Evolutionary conservation across 2,329 filamentous ascomycete species (phyloP).

Genomic region (Phaeosphaeriaceae sp.): DNA sequence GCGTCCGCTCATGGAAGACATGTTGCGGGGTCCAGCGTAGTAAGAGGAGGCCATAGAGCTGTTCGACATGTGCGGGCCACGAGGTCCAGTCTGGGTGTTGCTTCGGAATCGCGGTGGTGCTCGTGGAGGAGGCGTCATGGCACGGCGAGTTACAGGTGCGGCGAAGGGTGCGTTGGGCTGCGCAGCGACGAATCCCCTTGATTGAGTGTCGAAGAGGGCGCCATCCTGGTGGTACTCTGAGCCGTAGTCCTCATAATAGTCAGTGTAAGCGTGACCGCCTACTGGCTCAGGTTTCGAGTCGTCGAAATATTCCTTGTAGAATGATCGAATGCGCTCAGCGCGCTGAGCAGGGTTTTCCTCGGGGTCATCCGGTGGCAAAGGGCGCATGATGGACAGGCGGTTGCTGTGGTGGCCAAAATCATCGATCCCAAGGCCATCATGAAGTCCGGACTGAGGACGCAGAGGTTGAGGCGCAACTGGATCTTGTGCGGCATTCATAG

Average conservation of each 20-base stretch:
- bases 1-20: conserved; percentile 51
- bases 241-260: conserved; percentile 80
- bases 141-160: conserved; percentile 83
- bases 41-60: conserved; percentile 58
- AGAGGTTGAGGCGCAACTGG: conserved; percentile 39
- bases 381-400: conserved; percentile 72
- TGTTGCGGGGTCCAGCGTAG: conserved; percentile 47
- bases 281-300: conserved; percentile 68
- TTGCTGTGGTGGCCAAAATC: conserved; percentile 51
- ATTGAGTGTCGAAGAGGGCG: conserved; percentile 62
- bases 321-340: conserved; percentile 95
- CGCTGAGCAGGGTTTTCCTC: conserved; percentile 91
- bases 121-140: conserved; percentile 91
- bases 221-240: conserved; percentile 73
- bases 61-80: conserved; percentile 56
- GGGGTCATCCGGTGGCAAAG: conserved; percentile 85
- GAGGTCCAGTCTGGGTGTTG: conserved; percentile 37
- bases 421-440: conserved; percentile 38
- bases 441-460: conserved; percentile 26
- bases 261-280: conserved; percentile 47
- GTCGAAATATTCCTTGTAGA: conserved; percentile 99
- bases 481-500: conserved; percentile 18
- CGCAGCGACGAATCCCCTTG: conserved; percentile 68
- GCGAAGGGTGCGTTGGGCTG: conserved; percentile 70
- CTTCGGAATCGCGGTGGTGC: conserved; percentile 64